A percentile compares a stretch with the other conserved stretches of the same genome.
Evolutionary conservation across 2,329 filamentous ascomycete species (phyloP).

Genomic region (Aspergillus floridensis): DNA sequence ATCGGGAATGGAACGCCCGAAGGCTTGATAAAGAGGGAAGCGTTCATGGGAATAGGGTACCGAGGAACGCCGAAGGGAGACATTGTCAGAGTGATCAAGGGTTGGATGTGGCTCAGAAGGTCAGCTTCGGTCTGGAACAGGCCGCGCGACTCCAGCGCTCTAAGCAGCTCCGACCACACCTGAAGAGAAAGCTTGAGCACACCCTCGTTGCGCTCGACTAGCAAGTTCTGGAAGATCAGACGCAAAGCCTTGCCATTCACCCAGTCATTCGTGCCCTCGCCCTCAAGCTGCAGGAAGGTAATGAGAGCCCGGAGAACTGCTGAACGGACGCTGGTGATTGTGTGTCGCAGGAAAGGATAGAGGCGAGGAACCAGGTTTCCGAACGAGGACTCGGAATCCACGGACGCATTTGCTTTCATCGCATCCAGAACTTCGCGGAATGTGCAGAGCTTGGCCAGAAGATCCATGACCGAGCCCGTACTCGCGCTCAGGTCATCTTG

Average conservation of each 20-base stretch:
- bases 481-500: slow-evolving; percentile 96
- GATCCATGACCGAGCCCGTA: slow-evolving; percentile 97
- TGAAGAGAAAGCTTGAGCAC: slow-evolving; percentile 81
- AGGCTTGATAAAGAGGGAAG: slow-evolving; percentile 83
- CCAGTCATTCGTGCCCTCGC: slow-evolving; percentile 79
- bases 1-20: slow-evolving; percentile 79
- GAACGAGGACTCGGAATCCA: slow-evolving; percentile 85
- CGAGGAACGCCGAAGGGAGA: slow-evolving; percentile 91
- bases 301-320: slow-evolving; percentile 89
- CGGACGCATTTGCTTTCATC: slow-evolving; percentile 85
- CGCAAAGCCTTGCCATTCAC: slow-evolving; percentile 84
- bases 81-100: slow-evolving; percentile 79
- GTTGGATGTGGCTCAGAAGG: slow-evolving; percentile 70
- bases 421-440: slow-evolving; percentile 89
- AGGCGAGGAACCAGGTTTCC: slow-evolving; percentile 87
- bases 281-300: slow-evolving; percentile 86
- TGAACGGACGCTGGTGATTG: slow-evolving; percentile 90
- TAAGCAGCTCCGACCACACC: slow-evolving; percentile 78
- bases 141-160: slow-evolving; percentile 60
- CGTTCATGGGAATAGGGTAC: slow-evolving; percentile 89
- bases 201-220: slow-evolving; percentile 84
- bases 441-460: slow-evolving; percentile 90
- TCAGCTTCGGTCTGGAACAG: slow-evolving; percentile 67
- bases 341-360: slow-evolving; percentile 94
- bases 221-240: slow-evolving; percentile 88